Conservation (phyloP, 768 basidiomycete genomes). For the Boletus huronensis region DNA sequence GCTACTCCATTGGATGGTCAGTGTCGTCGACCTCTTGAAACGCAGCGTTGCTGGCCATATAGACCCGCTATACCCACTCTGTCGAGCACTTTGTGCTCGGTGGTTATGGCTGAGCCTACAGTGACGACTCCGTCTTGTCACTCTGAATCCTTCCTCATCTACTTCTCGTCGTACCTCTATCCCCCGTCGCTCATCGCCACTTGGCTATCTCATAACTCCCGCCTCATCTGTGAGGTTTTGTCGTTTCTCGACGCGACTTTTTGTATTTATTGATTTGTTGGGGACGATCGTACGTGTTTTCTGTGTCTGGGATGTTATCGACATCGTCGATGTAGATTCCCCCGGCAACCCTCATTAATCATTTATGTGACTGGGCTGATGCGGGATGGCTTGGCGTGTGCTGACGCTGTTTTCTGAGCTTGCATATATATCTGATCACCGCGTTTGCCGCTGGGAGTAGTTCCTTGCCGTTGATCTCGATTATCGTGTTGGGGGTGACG, state of each 20-base stretch:
- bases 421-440: too few relatives aligned
- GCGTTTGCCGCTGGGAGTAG: too few relatives aligned
- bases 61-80: constrained; percentile 52
- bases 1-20: constrained; percentile 12
- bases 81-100: constrained; percentile 57
- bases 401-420: too few relatives aligned
- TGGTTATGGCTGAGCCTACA: constrained; percentile 55
- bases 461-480: too few relatives aligned
- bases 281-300: constrained; percentile 64
- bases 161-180: too few relatives aligned
- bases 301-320: not conserved
- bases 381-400: too few relatives aligned
- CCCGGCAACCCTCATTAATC: constrained; percentile 82
- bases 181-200: too few relatives aligned
- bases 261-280: constrained; percentile 93
- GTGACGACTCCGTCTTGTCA: constrained; percentile 38
- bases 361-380: constrained; percentile 66
- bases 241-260: constrained; percentile 94
- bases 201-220: too few relatives aligned
- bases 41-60: constrained; percentile 39
- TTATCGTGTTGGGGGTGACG: too few relatives aligned
- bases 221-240: too few relatives aligned
- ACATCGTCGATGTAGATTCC: constrained; percentile 51
- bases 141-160: too few relatives aligned
- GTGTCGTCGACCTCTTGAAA: constrained; percentile 43